Evolutionary conservation across 805 yeast species (phyloP).

Genomic region (Metschnikowia henanensis): DNA sequence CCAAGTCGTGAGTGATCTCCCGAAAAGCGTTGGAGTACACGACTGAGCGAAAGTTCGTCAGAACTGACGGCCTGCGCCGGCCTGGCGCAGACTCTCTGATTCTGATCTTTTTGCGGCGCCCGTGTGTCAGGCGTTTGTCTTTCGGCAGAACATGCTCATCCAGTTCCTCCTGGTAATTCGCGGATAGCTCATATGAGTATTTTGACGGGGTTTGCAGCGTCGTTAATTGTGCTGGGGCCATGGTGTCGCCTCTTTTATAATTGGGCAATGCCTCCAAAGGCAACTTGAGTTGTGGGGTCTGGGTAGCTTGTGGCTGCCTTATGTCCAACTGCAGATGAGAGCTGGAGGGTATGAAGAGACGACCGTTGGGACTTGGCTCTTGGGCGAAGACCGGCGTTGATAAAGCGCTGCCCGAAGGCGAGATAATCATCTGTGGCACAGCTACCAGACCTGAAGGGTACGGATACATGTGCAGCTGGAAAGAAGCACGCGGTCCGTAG

Average conservation of each 20-base stretch:
- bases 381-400: neutral
- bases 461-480: neutral
- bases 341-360: no score
- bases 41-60: constrained; percentile 7
- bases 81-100: neutral
- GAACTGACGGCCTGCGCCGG: neutral
- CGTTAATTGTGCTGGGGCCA: neutral
- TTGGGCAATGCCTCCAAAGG: neutral
- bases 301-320: no score
- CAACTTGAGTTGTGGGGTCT: neutral
- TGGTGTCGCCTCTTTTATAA: neutral
- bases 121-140: neutral
- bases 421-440: neutral
- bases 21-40: constrained; percentile 12
- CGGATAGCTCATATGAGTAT: no score
- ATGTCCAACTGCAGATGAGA: no score
- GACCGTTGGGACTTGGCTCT: neutral
- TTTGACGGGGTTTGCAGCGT: neutral
- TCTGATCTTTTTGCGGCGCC: constrained; percentile 1
- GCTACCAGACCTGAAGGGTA: neutral
- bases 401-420: neutral
- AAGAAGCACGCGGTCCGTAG: neutral
- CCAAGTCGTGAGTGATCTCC: constrained; percentile 9
- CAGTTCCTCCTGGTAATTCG: neutral
- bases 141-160: neutral